A percentile compares a stretch with the other conserved stretches of the same genome.
Evolutionary conservation across 768 basidiomycete species (phyloP).

Genomic region (Suillus paluster): DNA sequence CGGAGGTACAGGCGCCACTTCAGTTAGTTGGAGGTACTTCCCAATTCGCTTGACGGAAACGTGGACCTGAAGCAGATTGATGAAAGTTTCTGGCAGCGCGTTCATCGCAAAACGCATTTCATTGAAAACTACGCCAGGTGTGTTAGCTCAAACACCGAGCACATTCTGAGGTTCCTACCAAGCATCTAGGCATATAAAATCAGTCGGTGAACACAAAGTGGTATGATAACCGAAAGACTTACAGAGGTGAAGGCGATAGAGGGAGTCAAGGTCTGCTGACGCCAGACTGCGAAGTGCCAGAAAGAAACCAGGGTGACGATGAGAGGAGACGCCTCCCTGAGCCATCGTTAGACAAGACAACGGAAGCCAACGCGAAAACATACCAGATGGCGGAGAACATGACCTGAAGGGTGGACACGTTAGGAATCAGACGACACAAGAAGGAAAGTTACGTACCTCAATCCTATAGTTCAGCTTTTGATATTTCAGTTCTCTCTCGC

Average conservation of each 20-base stretch:
- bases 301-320: slow-evolving; percentile 65
- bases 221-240: slow-evolving; percentile 23
- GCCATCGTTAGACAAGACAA: not conserved
- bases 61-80: slow-evolving; percentile 85
- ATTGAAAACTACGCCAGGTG: slow-evolving; percentile 61
- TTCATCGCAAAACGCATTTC: slow-evolving; percentile 90
- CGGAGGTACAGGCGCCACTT: slow-evolving; percentile 68
- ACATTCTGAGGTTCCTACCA: slow-evolving; percentile 31
- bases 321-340: slow-evolving; percentile 54
- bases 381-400: slow-evolving; percentile 2
- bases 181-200: slow-evolving; percentile 38
- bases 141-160: not conserved
- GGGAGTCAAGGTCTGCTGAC: slow-evolving; percentile 72
- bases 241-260: slow-evolving; percentile 83
- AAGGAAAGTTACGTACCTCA: slow-evolving; percentile 51
- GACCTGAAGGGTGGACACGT: slow-evolving; percentile 26
- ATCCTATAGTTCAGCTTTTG: slow-evolving; percentile 88
- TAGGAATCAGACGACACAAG: not conserved
- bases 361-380: not conserved
- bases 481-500: slow-evolving; percentile 81
- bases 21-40: slow-evolving; percentile 79
- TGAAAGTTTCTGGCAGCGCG: slow-evolving; percentile 88
- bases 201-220: not conserved
- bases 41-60: slow-evolving; percentile 91
- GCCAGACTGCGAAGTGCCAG: slow-evolving; percentile 76